A percentile compares a stretch with the other conserved stretches of the same genome.
Conservation (phyloP, 2,329 filamentous ascomycete species). For the Penicillium occitanis region DNA sequence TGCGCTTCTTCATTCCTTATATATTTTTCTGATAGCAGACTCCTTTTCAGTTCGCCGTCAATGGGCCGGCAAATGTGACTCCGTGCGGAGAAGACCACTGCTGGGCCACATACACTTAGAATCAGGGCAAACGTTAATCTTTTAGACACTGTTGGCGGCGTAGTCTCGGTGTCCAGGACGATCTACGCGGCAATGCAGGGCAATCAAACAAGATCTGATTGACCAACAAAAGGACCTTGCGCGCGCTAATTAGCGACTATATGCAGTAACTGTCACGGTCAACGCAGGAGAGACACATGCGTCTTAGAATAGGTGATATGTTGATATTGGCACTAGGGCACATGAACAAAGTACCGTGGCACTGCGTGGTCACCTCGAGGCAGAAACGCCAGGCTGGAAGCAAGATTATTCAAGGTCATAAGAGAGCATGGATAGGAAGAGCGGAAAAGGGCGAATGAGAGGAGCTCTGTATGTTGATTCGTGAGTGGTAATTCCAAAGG, state of each 20-base stretch:
- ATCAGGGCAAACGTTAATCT: constrained; percentile 10
- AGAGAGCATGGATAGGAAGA: neutral
- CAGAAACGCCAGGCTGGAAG: constrained; percentile 14
- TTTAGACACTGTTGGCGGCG: constrained; percentile 17
- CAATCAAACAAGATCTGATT: constrained; percentile 20
- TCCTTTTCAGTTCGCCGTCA: constrained; percentile 2
- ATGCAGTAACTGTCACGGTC: constrained; percentile 20
- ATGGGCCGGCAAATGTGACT: constrained; percentile 12
- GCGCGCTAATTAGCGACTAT: constrained; percentile 22
- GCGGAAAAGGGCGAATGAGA: neutral
- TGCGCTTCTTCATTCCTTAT: constrained; percentile 18
- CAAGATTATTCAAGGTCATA: neutral
- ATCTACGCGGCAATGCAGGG: constrained; percentile 22
- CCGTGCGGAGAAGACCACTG: constrained; percentile 10
- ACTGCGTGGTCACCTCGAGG: constrained; percentile 16
- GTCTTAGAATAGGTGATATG: constrained; percentile 16
- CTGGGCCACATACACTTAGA: constrained; percentile 16
- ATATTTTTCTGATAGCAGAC: constrained; percentile 13
- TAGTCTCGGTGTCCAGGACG: constrained; percentile 16
- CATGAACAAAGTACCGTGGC: constrained; percentile 19
- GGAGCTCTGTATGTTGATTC: constrained; percentile 8
- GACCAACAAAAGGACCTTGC: constrained; percentile 17
- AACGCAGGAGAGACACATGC: constrained; percentile 14
- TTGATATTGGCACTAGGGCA: constrained; percentile 12
- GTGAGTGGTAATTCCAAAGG: constrained; percentile 8